Base-by-base conservation (phyloP, 2,329 filamentous ascomycete genomes). In the Cadophora sp. region DNA sequence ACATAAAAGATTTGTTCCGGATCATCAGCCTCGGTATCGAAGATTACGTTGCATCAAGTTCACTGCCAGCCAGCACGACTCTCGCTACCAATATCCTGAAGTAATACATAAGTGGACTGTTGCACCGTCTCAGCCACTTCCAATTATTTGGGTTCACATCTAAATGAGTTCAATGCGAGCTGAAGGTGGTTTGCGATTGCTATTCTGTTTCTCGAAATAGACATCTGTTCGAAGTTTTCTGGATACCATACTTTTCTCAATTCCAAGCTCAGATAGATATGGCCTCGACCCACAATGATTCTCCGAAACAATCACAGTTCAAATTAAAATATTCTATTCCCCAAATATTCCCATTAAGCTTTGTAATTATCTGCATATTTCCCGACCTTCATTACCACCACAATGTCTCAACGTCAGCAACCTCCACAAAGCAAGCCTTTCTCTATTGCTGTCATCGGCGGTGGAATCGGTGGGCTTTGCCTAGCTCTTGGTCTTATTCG, bases 401-500 rank as follows among this genome's bases (percentile, higher is more conserved):
- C 16, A 24, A 33, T 55, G 51, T 33, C 51, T n/a, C 51, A 36
- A 36, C 33, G 33, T 13, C 27, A 55, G 11, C 13, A n/a, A 20
- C 33, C 33, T 7, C 51, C 33, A 30, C 51, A 18, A n/a, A 55
- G 16, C 33, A 55, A 59, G 20, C 22, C 59, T 27, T 53, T 70
- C 50, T 68, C 66, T 33, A 55, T 73, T 48, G 71, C 68, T 13
- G 53, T 73, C 18, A 68, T 70, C 13, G 71, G 71, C 16, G 71
- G 69, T 13, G 70, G 71, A 18, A 67, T 73, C 36, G 72, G 64
- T n/a, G 72, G 72, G 9, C 60, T 73, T 9, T 60, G 55, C 36
- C 64, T 73, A 6, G 56, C 66, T 6, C 69, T 73, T n/a, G 70
- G 68, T 3, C 68, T 73, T 48, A 41, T 67, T 3, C 62, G 67